phyloP scores from a whole-genome alignment of 352 stramenopile species.

The Globisporangium apiculatum region DNA sequence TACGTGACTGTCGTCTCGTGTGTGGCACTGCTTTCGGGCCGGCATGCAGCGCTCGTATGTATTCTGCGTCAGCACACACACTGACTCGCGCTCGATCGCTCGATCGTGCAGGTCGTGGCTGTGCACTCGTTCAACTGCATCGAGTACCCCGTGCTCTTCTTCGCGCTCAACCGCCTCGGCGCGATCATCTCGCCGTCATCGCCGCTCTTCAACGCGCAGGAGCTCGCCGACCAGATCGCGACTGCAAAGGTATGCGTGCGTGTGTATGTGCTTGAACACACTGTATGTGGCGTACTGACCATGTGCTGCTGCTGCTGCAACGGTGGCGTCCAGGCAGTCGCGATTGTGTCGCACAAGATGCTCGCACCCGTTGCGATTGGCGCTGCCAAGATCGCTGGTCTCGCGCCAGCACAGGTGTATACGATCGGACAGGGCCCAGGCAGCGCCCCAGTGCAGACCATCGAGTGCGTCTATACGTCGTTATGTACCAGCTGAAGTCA shows the following conservation, averaged over 20 bases:
- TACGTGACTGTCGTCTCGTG: slow-evolving; percentile 12
- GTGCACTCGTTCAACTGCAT: slow-evolving; percentile 47
- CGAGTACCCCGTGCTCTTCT: slow-evolving; percentile 36
- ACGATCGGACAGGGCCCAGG: slow-evolving; percentile 16
- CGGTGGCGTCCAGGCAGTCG: neutral
- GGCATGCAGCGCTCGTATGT: neutral
- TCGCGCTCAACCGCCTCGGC: slow-evolving; percentile 31
- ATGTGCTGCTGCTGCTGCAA: slow-evolving; percentile 16
- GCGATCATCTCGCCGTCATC: slow-evolving; percentile 33
- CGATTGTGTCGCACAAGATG: slow-evolving; percentile 19
- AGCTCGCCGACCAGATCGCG: slow-evolving; percentile 30
- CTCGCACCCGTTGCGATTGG: slow-evolving; percentile 22
- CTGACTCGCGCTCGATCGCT: no score
- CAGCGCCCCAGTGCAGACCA: slow-evolving; percentile 12
- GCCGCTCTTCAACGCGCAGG: slow-evolving; percentile 25
- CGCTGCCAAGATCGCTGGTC: slow-evolving; percentile 12
- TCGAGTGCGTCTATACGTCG: slow-evolving; percentile 18
- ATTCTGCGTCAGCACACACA: neutral
- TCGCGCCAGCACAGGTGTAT: slow-evolving; percentile 17
- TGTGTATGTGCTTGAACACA: slow-evolving; percentile 24
- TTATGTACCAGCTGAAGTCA: no score
- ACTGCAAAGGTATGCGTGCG: slow-evolving; percentile 20
- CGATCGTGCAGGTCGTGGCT: slow-evolving; percentile 23
- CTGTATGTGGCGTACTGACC: neutral
- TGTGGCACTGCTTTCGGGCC: no score